Evolutionary conservation across 1,284 basidiomycete species (phyloP).

Genomic region (Pseudozyma hubeiensis): DNA sequence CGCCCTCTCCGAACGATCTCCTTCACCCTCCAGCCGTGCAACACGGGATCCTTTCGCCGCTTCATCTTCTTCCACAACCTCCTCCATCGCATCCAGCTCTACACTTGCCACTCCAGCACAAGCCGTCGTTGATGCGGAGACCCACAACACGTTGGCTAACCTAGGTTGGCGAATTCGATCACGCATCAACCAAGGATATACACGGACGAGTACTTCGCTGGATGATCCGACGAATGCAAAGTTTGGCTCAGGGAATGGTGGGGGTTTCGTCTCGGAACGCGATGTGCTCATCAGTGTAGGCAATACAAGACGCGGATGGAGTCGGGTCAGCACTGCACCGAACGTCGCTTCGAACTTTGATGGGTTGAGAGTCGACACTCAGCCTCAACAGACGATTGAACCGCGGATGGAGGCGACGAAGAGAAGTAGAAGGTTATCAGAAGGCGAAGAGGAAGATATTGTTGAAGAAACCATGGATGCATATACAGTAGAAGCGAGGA

Average conservation of each 20-base stretch:
- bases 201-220: not conserved
- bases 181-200: slow-evolving; percentile 30
- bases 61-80: not conserved
- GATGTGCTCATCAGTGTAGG: slow-evolving; percentile 13
- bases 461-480: too few species aligned
- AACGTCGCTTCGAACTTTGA: slow-evolving; percentile 1
- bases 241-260: not conserved
- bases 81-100: not conserved
- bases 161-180: slow-evolving; percentile 35
- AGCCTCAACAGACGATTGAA: not conserved
- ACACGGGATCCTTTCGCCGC: too few species aligned
- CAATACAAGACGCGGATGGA: slow-evolving; percentile 10
- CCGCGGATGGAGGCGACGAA: not conserved
- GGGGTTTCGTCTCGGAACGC: slow-evolving; percentile 6
- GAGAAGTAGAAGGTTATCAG: not conserved
- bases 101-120: too few species aligned
- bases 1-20: slow-evolving; percentile 10
- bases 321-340: slow-evolving; percentile 11
- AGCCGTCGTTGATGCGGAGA: slow-evolving; percentile 10
- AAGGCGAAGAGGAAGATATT: not conserved
- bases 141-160: slow-evolving; percentile 17
- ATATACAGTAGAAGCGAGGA: not conserved
- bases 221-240: not conserved
- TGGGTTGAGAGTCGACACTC: not conserved
- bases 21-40: not conserved